Evolutionary conservation across 2,329 filamentous ascomycete genomes (phyloP), one percentile per base, ranked within the genome.

Genomic region (Alternaria postmessia): DNA sequence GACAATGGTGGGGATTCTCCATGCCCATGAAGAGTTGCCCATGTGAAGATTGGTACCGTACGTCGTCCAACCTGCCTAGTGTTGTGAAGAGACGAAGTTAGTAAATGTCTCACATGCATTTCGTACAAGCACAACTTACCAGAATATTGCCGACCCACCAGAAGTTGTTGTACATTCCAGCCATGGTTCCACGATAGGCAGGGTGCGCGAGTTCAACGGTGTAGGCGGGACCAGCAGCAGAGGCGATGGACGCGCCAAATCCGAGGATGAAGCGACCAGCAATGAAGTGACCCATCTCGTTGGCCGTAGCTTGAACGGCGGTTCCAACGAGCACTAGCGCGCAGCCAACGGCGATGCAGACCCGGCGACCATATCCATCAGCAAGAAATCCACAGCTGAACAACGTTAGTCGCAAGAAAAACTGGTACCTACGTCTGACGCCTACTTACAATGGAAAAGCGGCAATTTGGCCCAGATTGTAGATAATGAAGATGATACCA

Each of bases 161-260:
- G 63, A 79, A 78, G 60, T 76, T 79, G 64, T 84, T 84, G 67
- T 82, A 86, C 70, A 88, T 81, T 24, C 86, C 88, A 3, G 86
- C 86, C 76, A 88, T 83, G 20, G 85, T 82, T 32, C 87, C 87
- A 64, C 88, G 82, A 70, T 86, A 87, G 4, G 83, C 83, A 1
- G 88, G 87, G 66, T 89, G 87, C 2, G 86, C 83, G 38, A 88
- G 76, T 70, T 90, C 87, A 49, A 87, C 84, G 9, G 83, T 83
- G 64, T 87, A 88, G n/a, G 84, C 82, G 4, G 86, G 86, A 1
- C 82, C 85, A 2, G 85, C 85, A 12, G 84, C 82, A n/a, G 83
- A 82, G 3, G 84, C 84, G 54, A 89, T 85, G 1, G 82, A 81
- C 32, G 84, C 85, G 39, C 87, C 87, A 43, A 79, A 78, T 3